These are phyloP conservation scores for sorghum (Sorghum bicolor) DNA, from an alignment of 176 grass and related monocot species.

Conservation along the genomic window Sorghum_bicolor_NCBIv3 NC_012872.2:3200001-3200500, in stretches of 20 bases:
- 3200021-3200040: background rate
- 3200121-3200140: background rate
- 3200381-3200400: background rate
- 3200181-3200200: background rate
- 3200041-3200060: background rate
- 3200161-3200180: background rate
- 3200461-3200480: background rate
- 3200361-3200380: background rate
- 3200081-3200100: background rate
- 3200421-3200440: conserved; percentile 39
- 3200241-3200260: background rate
- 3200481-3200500: conserved; percentile 69
- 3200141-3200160: background rate
- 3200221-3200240: background rate
- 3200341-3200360: background rate
- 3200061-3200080: background rate
- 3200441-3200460: background rate
- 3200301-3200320: background rate
- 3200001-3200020: background rate
- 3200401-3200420: conserved; percentile 29
- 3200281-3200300: background rate
- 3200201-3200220: background rate
- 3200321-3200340: conserved; percentile 14
- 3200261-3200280: background rate
- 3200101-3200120: background rate